A percentile compares a stretch with the other conserved stretches of the same genome.
Evolutionary conservation across 257 asterid species (phyloP).

Genomic region (Handroanthus guayacan): DNA sequence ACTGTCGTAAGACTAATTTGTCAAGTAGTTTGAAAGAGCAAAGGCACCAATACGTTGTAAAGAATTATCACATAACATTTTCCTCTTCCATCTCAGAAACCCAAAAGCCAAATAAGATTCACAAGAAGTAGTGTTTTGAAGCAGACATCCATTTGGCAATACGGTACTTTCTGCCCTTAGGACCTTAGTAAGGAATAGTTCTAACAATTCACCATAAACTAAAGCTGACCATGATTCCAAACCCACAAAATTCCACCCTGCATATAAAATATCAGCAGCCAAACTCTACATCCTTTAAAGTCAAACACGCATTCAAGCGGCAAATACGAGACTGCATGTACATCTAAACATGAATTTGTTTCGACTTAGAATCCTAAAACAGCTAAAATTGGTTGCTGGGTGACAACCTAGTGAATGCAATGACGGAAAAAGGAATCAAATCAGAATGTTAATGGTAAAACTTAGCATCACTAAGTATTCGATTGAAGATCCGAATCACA

Average conservation of each 20-base stretch:
- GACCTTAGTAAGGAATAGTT: too few species aligned
- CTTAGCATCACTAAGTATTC: constrained; percentile 25
- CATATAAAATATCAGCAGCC: not conserved
- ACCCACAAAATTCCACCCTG: not conserved
- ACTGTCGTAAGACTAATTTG: constrained; percentile 18
- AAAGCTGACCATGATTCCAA: not conserved
- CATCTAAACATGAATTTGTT: not conserved
- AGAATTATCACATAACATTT: not conserved
- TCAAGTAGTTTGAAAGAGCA: not conserved
- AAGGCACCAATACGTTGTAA: not conserved
- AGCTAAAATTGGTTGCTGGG: not conserved
- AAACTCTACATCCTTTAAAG: not conserved
- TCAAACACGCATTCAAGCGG: not conserved
- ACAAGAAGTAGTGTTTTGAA: not conserved
- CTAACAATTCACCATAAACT: not conserved
- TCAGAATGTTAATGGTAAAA: not conserved
- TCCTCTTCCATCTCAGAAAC: constrained; percentile 3
- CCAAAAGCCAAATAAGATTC: not conserved
- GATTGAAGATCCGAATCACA: not conserved
- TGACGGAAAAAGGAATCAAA: not conserved
- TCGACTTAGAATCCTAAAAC: not conserved
- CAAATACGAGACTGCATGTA: not conserved
- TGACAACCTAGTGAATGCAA: not conserved
- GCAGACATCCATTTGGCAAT: not conserved
- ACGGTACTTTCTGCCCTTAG: not conserved